phyloP scores from a whole-genome alignment of 75 land plant genomes.

The Pinus albicaulis region DNA sequence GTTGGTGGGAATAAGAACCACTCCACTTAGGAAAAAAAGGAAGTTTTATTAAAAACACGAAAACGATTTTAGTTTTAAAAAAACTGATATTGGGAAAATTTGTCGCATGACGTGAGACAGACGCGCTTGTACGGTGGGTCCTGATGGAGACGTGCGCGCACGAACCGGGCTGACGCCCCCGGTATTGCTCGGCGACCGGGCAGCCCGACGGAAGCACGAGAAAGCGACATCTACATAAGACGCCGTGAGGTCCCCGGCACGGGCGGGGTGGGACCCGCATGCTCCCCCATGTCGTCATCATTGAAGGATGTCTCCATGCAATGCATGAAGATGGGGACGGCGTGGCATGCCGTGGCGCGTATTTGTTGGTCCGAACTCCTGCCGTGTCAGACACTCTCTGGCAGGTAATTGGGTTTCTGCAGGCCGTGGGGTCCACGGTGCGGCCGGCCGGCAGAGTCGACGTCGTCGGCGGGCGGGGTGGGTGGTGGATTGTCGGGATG shows the following conservation, averaged over 20 bases:
- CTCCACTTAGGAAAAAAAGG: no score
- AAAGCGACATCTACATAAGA: neutral
- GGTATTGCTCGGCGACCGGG: no score
- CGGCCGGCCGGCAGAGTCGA: neutral
- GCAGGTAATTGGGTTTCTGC: neutral
- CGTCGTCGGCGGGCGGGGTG: conserved; percentile 13
- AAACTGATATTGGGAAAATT: neutral
- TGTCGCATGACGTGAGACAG: conserved; percentile 10
- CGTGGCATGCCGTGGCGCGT: neutral
- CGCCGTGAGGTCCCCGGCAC: conserved; percentile 6
- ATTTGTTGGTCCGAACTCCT: neutral
- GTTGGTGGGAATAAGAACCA: no score
- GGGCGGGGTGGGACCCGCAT: conserved; percentile 7
- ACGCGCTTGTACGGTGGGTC: conserved; percentile 6
- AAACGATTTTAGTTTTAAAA: neutral
- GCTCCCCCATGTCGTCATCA: neutral
- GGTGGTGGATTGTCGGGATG: conserved; percentile 11
- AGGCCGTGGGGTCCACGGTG: neutral
- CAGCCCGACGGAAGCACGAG: no score
- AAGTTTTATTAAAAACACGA: no score
- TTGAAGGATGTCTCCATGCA: neutral
- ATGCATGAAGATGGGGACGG: neutral
- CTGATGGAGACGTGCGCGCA: neutral
- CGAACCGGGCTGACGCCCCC: neutral
- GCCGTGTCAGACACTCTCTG: neutral